phyloP scores from a whole-genome alignment of 1,139 yeast genomes.

The Lodderomyces oxycetoniae region DNA sequence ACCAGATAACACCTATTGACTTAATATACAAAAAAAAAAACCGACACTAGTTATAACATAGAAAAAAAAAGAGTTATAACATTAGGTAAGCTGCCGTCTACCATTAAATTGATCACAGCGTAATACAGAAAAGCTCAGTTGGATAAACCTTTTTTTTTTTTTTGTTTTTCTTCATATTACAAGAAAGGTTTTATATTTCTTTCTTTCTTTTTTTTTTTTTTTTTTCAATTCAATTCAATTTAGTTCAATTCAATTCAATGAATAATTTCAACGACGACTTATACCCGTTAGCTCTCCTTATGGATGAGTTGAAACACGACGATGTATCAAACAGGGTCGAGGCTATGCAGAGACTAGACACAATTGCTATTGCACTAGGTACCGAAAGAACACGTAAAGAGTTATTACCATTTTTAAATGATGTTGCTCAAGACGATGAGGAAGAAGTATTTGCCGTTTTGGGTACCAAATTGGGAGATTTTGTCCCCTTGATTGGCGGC shows the following conservation, averaged over 20 bases:
- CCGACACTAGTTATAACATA: too few relatives aligned
- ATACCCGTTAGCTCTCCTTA: conserved; percentile 89
- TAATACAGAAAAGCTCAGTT: too few relatives aligned
- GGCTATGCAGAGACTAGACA: conserved; percentile 91
- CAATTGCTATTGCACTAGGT: conserved; percentile 93
- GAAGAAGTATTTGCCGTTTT: conserved; percentile 95
- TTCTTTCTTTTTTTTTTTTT: too few relatives aligned
- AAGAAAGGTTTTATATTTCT: too few relatives aligned
- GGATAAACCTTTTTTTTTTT: too few relatives aligned
- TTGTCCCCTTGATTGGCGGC: conserved; percentile 87
- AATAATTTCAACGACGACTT: conserved; percentile 48
- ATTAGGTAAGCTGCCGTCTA: too few relatives aligned
- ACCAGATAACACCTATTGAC: too few relatives aligned
- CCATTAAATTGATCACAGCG: too few relatives aligned
- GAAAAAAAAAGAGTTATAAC: too few relatives aligned
- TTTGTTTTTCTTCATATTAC: too few relatives aligned
- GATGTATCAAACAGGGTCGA: conserved; percentile 90
- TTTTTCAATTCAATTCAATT: not conserved
- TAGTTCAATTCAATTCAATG: not conserved
- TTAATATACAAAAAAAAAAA: too few relatives aligned
- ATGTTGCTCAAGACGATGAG: conserved; percentile 96
- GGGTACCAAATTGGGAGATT: conserved; percentile 85
- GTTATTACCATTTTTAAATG: conserved; percentile 77
- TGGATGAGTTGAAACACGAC: conserved; percentile 94
- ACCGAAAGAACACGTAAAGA: conserved; percentile 89